Conservation (phyloP, 2,329 filamentous ascomycete genomes). For the Bisporella sp. region DNA sequence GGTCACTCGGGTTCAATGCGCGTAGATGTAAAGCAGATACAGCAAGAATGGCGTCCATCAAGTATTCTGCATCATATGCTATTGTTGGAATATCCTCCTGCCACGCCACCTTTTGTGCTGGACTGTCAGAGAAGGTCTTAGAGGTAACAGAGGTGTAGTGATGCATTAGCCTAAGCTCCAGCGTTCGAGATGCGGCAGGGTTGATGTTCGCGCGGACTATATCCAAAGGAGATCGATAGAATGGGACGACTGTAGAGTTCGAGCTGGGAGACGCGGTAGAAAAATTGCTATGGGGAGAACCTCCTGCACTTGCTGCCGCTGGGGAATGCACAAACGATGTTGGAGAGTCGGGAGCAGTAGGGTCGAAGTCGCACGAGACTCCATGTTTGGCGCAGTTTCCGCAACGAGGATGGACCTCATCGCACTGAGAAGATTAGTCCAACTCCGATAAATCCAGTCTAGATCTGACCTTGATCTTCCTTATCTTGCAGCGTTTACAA, state of each 20-base stretch:
- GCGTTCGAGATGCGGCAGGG: slow-evolving; percentile 18
- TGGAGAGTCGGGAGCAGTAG: slow-evolving; percentile 8
- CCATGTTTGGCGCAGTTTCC: slow-evolving; percentile 63
- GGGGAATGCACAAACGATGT: slow-evolving; percentile 8
- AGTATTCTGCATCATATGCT: slow-evolving; percentile 53
- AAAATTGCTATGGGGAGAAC: background rate
- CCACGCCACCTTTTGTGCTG: slow-evolving; percentile 51
- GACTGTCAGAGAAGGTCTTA: slow-evolving; percentile 48
- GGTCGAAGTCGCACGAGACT: slow-evolving; percentile 58
- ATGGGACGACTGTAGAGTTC: slow-evolving; percentile 11
- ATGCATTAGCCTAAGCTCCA: slow-evolving; percentile 58
- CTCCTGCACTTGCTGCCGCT: background rate
- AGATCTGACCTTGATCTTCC: slow-evolving; percentile 58
- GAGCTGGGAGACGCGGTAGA: slow-evolving; percentile 11
- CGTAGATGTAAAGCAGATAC: slow-evolving; percentile 58
- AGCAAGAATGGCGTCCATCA: slow-evolving; percentile 57
- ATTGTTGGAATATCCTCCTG: slow-evolving; percentile 51
- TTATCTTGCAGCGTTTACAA: slow-evolving; percentile 57
- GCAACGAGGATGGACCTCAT: slow-evolving; percentile 58
- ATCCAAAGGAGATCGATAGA: slow-evolving; percentile 16
- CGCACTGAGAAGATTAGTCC: slow-evolving; percentile 37
- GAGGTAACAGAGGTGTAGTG: slow-evolving; percentile 56
- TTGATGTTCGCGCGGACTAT: slow-evolving; percentile 10
- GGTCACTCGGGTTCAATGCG: slow-evolving; percentile 48
- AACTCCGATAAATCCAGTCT: background rate